Evolutionary conservation across 495 filamentous ascomycete species (phyloP), one percentile per base, ranked within the genome.

Genomic region (Lasiosphaeria hispida): DNA sequence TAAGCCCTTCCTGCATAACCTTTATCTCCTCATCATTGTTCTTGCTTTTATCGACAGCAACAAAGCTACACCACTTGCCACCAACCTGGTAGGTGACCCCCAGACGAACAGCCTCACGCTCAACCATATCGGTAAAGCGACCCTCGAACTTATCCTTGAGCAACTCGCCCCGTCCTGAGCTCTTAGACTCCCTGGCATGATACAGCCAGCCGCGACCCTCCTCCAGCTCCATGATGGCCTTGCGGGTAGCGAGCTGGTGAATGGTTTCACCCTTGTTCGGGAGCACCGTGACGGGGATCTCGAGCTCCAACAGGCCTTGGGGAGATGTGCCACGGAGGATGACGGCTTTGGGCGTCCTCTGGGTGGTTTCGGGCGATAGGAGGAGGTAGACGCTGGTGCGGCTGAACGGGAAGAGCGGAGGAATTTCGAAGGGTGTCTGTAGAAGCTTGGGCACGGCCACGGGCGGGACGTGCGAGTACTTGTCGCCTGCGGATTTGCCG

Each of bases 21-120:
- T n/a, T n/a, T n/a, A n/a, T n/a, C n/a, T n/a, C n/a, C n/a, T n/a
- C n/a, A n/a, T n/a, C n/a, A n/a, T n/a, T n/a, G n/a, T 19, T 40
- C n/a, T 68, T 63, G 43, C 75, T 69, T 10, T 66, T 65, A 60
- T 85, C 75, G 13, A 88, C 74, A 10, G 87, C 87, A 7, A 90
- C 84, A 55, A 90, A 91, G 0, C 82, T 84, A 58, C 83, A 86
- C 78, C 82, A 87, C 61, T 84, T 87, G 0, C 84, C 80, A 4
- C 78, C 82, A n/a, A 90, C 78, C 43, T 86, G 84, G 60, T 80
- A 90, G 30, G 78, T 72, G 39, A 83, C 76, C 0, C 87, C 87
- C 0, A 90, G 71, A 0, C 79, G 66, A 6, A 87, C 79, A 7
- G 79, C 86, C 67, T 91, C 87, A 11, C 75, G 75, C 61, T 83